Evolutionary conservation across 208 protist species (phyloP), one percentile per base, ranked within the genome.

Genomic region (Crithidia expoeki): DNA sequence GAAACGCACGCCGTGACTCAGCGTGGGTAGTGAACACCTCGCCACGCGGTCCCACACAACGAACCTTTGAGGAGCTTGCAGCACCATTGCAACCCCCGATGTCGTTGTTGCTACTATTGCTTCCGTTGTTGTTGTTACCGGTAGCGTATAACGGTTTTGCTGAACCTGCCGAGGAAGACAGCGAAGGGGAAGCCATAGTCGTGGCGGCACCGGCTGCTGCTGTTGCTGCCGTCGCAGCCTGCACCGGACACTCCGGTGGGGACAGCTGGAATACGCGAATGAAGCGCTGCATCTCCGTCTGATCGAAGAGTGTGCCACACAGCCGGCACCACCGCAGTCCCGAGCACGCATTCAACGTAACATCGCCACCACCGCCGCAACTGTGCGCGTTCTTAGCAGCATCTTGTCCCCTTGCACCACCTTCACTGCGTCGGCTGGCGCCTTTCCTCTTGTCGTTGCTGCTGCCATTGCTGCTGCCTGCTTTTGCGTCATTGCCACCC

Each of bases 311-410:
- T 10, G 57, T 67, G 25, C 65, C 77, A 57, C 89, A 94, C 55
- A 90, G 56, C 27, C 84, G 65, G 59, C 89, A 94, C 89, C 89
- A 94, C 36, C 80, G 61, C 62, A 92, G 65, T 4, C 83, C 70
- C 34, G 38, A 77, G 10, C 61, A 30, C 4, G 19, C 28, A 11
- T 28, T 46, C 36, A 77, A 36, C 27, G 19, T 34, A 10, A 72
- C 17, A 2, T 33, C 19, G 36, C 50, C 36, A 14, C 36, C 36
- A 40, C 12, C 28, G 17, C 34, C 19, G 63, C 40, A 16, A 14
- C 55, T 21, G 16, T 21, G 11, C 3, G 10, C n/a, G 7, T 12
- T 61, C 11, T 5, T 17, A 2, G 30, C 44, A 5, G 30, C 53
- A 32, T 4, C n/a, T n/a, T 40, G 21, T 21, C 19, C 30, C 30